Base-by-base conservation (phyloP, 139 green algal genomes). In the Asterochloris sp. region DNA sequence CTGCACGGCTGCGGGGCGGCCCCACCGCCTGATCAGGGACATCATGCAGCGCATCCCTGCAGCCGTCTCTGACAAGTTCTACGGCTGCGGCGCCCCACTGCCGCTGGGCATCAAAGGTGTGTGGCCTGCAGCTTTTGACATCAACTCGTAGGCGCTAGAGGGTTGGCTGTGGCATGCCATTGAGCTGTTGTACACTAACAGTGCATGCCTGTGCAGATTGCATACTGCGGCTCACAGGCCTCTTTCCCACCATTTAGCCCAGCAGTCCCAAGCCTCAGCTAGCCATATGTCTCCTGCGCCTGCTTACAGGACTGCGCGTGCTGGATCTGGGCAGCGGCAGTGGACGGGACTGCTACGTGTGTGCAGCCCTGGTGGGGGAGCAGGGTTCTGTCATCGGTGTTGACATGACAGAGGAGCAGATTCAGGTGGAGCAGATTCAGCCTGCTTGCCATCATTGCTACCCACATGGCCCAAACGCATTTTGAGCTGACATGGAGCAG, bases 371-470 rank as follows among this genome's bases (percentile, higher is more conserved):
- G n/a, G 96, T 99, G 9, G 97, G 97, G 0, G 79, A 89, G 75
- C 74, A 79, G 0, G 95, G 95, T 69, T 86, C 78, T 61, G 95
- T 98, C 10, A 95, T 84, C 85, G 96, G 97, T 1, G 73, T 99
- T 17, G 97, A 99, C 88, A 99, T 99, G 97, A 99, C 97, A 0
- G 86, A 85, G 23, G 87, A 91, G 26, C 95, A 98, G 92, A 91
- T 99, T 68, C 89, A 90, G 74, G 83, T 84, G 27, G 12, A 77
- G 12, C 11, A 54, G 60, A 26, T 14, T 60, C 17, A 26, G 28
- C 27, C n/a, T 73, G n/a, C 26, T 47, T 60, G 47, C 29, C 17
- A 16, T 64, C 4, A 71, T 16, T 28, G 54, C 11, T 27, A 64
- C 28, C 29, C 26, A 11, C 54, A 81, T 10, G n/a, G n/a, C 71